Conservation (phyloP, 2,329 filamentous ascomycete genomes). For the Stromatinia cepivora region DNA sequence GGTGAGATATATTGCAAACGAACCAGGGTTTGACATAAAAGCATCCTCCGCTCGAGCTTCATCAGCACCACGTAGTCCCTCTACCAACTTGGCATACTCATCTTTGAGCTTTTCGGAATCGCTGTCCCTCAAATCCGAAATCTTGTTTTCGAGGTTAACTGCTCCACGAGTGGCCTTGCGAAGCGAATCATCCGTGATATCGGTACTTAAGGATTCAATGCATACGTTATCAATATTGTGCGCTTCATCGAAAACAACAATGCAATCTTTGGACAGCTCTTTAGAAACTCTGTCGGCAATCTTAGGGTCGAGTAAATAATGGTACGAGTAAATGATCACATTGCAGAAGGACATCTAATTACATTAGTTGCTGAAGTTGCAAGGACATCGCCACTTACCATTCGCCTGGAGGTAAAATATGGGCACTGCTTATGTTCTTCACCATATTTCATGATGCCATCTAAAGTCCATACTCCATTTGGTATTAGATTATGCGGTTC, state of each 20-base stretch:
- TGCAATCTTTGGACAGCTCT: conserved; percentile 96
- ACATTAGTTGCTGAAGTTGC: conserved; percentile 25
- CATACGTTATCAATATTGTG: conserved; percentile 99
- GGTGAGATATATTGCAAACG: background rate
- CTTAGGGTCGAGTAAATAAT: conserved; percentile 96
- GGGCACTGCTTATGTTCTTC: conserved; percentile 96
- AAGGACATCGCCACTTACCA: conserved; percentile 58
- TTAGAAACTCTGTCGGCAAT: conserved; percentile 82
- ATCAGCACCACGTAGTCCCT: conserved; percentile 84
- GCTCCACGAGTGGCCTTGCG: conserved; percentile 88
- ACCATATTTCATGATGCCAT: conserved; percentile 83
- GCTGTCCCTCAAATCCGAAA: conserved; percentile 91
- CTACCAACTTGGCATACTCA: conserved; percentile 93
- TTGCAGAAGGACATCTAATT: conserved; percentile 94
- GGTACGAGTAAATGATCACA: conserved; percentile 99
- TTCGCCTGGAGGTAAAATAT: conserved; percentile 92
- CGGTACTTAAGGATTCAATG: conserved; percentile 95
- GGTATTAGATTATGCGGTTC: conserved; percentile 95
- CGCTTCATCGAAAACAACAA: conserved; percentile 97
- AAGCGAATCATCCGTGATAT: conserved; percentile 92
- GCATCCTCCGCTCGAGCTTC: conserved; percentile 90
- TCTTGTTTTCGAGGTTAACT: conserved; percentile 85
- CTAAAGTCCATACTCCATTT: conserved; percentile 92
- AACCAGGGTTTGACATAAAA: conserved; percentile 87
- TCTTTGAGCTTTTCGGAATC: conserved; percentile 92